Base-by-base conservation (phyloP, 1,284 basidiomycete genomes). In the Trichosporon inkin region DNA sequence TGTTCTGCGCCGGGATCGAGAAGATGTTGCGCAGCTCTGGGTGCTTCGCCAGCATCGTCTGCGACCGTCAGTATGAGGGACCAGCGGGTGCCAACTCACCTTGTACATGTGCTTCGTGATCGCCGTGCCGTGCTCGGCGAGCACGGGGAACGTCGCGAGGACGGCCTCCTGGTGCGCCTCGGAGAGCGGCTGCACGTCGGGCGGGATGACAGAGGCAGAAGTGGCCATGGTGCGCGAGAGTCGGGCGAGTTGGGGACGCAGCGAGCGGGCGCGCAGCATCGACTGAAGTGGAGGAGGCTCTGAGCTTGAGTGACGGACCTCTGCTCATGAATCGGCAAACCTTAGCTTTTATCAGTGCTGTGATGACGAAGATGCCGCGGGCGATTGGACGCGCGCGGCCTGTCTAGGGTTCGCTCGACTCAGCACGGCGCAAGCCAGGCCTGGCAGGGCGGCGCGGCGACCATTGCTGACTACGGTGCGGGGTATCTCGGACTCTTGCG, bases 101-200 rank as follows among this genome's bases (percentile, higher is more conserved):
- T 56, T 59, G 63, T 67, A 75, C 62, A 75, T 72, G 19, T 62
- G 62, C 10, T 58, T 65, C 13, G 73, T 73, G 58, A 75, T 72
- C 11, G 59, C 61, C 36, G 67, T 52, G 17, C 73, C 73, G 61
- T 72, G 67, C 57, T 71, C 58, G 32, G 68, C 67, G 20, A 75
- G 67, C 5, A 71, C 58, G 6, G 73, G 72, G 0, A 66, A 70
- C 1, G 73, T 73, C 16, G 72, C 65, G 24, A 67, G 66, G 58
- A 75, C 67, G 19, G 69, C 60, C 22, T 65, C 67, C 61, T 68
- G 66, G 63, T 75, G 70, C 17, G 54, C 64, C 6, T 66, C 63
- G 10, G 69, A 68, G 55, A 73, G 67, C 17, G 67, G 62, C 36
- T 47, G 49, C 40, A 62, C 63, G 19, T 64, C 60, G 40, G 58